Evolutionary conservation across 2,329 filamentous ascomycete species (phyloP), one percentile per base, ranked within the genome.

Genomic region (Xylariaceae sp.): DNA sequence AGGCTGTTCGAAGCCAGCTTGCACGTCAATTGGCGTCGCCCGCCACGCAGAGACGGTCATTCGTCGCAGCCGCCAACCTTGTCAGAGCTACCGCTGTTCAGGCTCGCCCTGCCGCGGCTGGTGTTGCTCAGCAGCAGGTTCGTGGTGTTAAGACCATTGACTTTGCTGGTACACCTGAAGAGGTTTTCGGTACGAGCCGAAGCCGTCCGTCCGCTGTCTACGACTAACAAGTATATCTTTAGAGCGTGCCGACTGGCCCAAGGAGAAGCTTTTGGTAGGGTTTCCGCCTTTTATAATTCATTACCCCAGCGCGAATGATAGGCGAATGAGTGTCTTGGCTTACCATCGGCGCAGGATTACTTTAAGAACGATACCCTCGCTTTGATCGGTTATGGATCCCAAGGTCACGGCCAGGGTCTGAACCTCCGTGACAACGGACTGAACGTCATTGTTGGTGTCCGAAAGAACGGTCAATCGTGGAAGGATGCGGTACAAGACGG

Each of bases 321-420:
- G n/a, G 21, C 10, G 19, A 44, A 39, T 46, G 5, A 49, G 26
- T 22, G 2, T 65, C 48, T 65, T 62, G 50, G 50, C 54, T 54
- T 18, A 54, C 47, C 47, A 40, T 54, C 19, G 51, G 19, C 47
- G 34, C 65, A 96, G 89, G 90, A 97, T 63, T 99, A 92, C 87
- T 99, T 99, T 89, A 97, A 97, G 85, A 85, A 99, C 79, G 94
- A 99, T 78, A 97, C 92, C 66, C 89, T 99, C 68, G 94, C 94
- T 71, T 88, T 99, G 71, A 99, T 99, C 76, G 94, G 94, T 74
- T 99, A 99, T 79, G 94, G 81, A 70, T 96, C 92, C 62, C 92
- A 96, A 80, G 94, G 94, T 69, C 94, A 99, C 83, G 94, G 94
- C 66, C 94, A 99, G 81, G 95, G 94, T 74, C 89, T 99, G 62